Conservation (phyloP, 208 protist species). For the Crithidia thermophila region DNA sequence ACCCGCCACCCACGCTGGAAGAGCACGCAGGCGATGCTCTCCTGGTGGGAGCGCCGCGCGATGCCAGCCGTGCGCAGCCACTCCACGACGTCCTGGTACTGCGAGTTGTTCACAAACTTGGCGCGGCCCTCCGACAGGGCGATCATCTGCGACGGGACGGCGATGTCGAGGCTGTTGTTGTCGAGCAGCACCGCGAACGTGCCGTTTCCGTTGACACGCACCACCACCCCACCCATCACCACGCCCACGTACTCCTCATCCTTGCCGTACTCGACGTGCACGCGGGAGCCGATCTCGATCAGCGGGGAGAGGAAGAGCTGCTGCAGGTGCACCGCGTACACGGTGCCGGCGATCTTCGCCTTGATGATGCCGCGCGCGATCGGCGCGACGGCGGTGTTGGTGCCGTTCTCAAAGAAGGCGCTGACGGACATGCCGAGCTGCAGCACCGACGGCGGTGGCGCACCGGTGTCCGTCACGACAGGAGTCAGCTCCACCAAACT, state of each 20-base stretch:
- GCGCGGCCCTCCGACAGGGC: constrained; percentile 56
- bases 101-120: constrained; percentile 45
- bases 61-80: constrained; percentile 80
- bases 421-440: constrained; percentile 43
- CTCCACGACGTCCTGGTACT: constrained; percentile 63
- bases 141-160: constrained; percentile 71
- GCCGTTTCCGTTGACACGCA: constrained; percentile 79
- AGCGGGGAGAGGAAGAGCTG: constrained; percentile 67
- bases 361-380: constrained; percentile 56
- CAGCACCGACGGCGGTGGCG: constrained; percentile 7
- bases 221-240: constrained; percentile 72
- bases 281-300: constrained; percentile 77
- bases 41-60: constrained; percentile 64
- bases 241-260: constrained; percentile 29
- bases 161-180: constrained; percentile 83
- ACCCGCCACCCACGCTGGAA: constrained; percentile 82
- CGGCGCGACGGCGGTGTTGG: constrained; percentile 43
- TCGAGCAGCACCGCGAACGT: constrained; percentile 82
- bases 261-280: constrained; percentile 65
- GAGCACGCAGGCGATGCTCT: constrained; percentile 73
- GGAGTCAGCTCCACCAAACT: constrained; percentile 57
- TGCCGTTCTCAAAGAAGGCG: constrained; percentile 59
- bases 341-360: constrained; percentile 60
- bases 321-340: constrained; percentile 76
- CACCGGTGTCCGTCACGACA: constrained; percentile 21